A percentile compares a stretch with the other conserved stretches of the same genome.
These are phyloP conservation scores for Aspergillus sp. DNA, from an alignment of 2,329 filamentous ascomycete species.

Conservation along the genomic window DNA sequence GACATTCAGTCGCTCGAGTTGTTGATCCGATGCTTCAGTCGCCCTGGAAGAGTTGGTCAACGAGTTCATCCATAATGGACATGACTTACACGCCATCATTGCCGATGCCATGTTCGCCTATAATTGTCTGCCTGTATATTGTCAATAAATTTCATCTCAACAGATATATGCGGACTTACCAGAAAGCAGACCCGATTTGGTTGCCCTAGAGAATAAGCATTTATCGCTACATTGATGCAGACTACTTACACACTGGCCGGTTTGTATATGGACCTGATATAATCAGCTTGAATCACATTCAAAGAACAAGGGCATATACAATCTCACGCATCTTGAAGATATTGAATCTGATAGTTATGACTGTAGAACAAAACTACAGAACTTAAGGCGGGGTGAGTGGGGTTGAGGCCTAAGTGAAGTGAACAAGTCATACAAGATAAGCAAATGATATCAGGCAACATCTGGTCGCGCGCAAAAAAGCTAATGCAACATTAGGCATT, in stretches of 20 bases:
- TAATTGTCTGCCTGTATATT: conserved; percentile 66
- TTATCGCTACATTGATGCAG: conserved; percentile 4
- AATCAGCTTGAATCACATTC: conserved; percentile 17
- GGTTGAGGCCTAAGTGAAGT: no score
- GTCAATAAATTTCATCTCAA: conserved; percentile 34
- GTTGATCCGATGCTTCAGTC: conserved; percentile 96
- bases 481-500: no score
- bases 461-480: no score
- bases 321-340: conserved; percentile 66
- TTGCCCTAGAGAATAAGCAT: conserved; percentile 67
- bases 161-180: conserved; percentile 50
- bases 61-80: conserved; percentile 16
- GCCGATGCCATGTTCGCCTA: conserved; percentile 92
- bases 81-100: conserved; percentile 82
- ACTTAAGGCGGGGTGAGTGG: no score
- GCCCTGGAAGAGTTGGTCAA: conserved; percentile 55
- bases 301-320: conserved; percentile 48
- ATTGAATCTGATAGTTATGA: no score
- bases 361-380: no score
- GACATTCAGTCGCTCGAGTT: conserved; percentile 99
- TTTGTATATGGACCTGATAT: conserved; percentile 94
- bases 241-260: conserved; percentile 91
- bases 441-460: no score
- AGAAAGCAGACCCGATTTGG: conserved; percentile 99
- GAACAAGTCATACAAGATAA: no score